phyloP scores from a whole-genome alignment of 2,329 filamentous ascomycete species.

The Pseudomassariella vexata region DNA sequence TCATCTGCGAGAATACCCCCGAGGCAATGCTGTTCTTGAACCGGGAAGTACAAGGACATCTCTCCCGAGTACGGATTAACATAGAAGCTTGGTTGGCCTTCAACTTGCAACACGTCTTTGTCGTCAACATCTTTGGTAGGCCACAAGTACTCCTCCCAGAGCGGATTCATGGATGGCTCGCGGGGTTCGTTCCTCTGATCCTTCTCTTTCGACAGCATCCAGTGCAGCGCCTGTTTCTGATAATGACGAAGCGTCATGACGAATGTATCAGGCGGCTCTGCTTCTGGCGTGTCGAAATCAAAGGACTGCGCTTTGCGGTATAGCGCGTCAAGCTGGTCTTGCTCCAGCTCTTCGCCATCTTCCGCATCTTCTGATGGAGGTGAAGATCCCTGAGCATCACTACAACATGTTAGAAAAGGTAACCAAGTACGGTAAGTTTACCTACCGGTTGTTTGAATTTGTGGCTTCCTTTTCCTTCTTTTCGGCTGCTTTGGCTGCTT shows the following conservation, averaged over 20 bases:
- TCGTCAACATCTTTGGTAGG: conserved; percentile 84
- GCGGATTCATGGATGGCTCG: conserved; percentile 83
- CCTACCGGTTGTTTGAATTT: conserved; percentile 22
- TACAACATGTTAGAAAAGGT: too few species aligned
- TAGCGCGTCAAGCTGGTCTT: conserved; percentile 87
- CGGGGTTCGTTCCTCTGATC: conserved; percentile 62
- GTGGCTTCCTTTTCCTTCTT: conserved; percentile 56
- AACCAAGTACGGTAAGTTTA: too few species aligned
- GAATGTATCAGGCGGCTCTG: conserved; percentile 78
- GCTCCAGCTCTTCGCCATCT: conserved; percentile 85
- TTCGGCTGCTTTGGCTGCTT: conserved; percentile 84
- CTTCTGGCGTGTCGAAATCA: conserved; percentile 85
- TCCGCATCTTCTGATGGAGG: conserved; percentile 62
- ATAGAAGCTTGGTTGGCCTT: conserved; percentile 72
- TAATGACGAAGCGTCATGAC: conserved; percentile 81
- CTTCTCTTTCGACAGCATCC: conserved; percentile 94
- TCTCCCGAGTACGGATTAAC: conserved; percentile 97
- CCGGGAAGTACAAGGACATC: conserved; percentile 82
- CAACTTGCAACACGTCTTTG: conserved; percentile 60
- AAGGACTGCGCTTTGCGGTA: conserved; percentile 97
- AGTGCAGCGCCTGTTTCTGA: conserved; percentile 90
- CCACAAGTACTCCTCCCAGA: conserved; percentile 97
- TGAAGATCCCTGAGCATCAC: conserved; percentile 39
- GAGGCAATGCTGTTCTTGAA: conserved; percentile 89
- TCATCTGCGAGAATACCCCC: conserved; percentile 93